These are phyloP conservation scores for Moesziomyces sp. DNA, from an alignment of 1,284 basidiomycete genomes.

Conservation along the genomic window DNA sequence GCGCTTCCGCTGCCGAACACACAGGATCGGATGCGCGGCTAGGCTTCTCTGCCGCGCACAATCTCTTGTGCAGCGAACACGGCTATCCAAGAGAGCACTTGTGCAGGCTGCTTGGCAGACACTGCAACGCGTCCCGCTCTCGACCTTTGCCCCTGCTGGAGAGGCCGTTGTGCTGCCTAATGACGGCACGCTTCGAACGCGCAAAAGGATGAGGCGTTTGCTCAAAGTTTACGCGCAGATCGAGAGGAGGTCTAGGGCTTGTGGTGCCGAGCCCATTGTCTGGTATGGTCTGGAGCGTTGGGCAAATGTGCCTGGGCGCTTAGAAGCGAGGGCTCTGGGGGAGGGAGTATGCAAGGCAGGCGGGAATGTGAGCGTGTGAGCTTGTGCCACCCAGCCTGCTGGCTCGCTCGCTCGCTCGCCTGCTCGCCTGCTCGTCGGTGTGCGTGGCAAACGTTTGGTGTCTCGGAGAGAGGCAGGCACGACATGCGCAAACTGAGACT, in stretches of 20 bases:
- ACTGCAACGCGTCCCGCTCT: neutral
- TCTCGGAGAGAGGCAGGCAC: neutral
- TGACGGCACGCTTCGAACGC: neutral
- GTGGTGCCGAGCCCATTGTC: neutral
- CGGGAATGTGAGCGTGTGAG: neutral
- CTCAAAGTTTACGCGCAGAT: constrained; percentile 1
- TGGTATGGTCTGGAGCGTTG: too few species aligned
- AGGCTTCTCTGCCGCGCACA: neutral
- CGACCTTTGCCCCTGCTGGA: neutral
- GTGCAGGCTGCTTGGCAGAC: neutral
- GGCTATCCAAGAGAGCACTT: neutral
- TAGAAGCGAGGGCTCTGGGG: neutral
- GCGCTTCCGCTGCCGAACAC: neutral
- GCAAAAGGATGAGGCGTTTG: neutral
- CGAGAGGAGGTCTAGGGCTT: neutral
- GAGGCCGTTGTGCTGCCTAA: neutral
- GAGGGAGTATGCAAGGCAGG: too few species aligned
- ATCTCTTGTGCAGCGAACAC: neutral
- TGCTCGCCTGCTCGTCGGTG: neutral
- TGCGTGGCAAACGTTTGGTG: neutral
- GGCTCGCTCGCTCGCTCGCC: too few species aligned
- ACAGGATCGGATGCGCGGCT: neutral
- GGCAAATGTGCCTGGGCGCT: too few species aligned
- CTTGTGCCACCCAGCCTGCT: neutral
- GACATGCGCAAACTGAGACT: constrained; percentile 2